These are phyloP conservation scores for Trichoderma afroharzianum DNA, from an alignment of 2,329 filamentous ascomycete species.

Conservation along the genomic window DNA sequence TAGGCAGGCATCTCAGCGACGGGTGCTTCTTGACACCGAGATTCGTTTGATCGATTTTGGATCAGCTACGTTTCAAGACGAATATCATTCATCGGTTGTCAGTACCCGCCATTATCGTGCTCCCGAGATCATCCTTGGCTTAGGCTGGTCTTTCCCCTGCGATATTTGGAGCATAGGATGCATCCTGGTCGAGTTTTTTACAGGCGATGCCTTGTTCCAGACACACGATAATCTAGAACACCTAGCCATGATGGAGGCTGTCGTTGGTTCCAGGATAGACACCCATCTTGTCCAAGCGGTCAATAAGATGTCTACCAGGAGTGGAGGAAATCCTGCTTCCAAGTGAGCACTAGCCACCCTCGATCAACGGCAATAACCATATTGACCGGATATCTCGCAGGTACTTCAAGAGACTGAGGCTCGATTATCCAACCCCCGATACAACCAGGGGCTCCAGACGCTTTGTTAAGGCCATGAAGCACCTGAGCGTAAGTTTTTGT, in stretches of 20 bases:
- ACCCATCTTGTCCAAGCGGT: slow-evolving; percentile 49
- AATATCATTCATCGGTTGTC: slow-evolving; percentile 69
- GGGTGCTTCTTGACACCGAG: slow-evolving; percentile 64
- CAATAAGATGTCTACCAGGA: slow-evolving; percentile 53
- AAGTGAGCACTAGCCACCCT: slow-evolving; percentile 47
- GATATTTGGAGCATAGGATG: slow-evolving; percentile 74
- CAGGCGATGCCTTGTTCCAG: slow-evolving; percentile 67
- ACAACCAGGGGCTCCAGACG: slow-evolving; percentile 61
- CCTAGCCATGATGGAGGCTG: slow-evolving; percentile 72
- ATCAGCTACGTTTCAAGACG: slow-evolving; percentile 68
- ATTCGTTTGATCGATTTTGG: slow-evolving; percentile 70
- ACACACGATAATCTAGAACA: slow-evolving; percentile 71
- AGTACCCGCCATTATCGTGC: slow-evolving; percentile 68
- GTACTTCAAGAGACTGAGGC: slow-evolving; percentile 62
- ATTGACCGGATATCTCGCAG: slow-evolving; percentile 33
- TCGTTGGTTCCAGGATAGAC: slow-evolving; percentile 59
- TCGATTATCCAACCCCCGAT: slow-evolving; percentile 62
- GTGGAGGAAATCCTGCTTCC: slow-evolving; percentile 56
- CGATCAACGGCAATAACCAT: background rate
- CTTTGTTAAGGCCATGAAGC: slow-evolving; percentile 72
- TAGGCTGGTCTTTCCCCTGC: slow-evolving; percentile 69
- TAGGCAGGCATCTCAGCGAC: slow-evolving; percentile 60
- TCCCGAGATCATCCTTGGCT: slow-evolving; percentile 66
- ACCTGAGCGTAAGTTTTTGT: slow-evolving; percentile 50
- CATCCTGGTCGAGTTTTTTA: slow-evolving; percentile 69